Percentiles rank a stretch among this genome's conserved stretches.
phyloP scores from a whole-genome alignment of 1,284 basidiomycete species.

The Boletus calvinii region DNA sequence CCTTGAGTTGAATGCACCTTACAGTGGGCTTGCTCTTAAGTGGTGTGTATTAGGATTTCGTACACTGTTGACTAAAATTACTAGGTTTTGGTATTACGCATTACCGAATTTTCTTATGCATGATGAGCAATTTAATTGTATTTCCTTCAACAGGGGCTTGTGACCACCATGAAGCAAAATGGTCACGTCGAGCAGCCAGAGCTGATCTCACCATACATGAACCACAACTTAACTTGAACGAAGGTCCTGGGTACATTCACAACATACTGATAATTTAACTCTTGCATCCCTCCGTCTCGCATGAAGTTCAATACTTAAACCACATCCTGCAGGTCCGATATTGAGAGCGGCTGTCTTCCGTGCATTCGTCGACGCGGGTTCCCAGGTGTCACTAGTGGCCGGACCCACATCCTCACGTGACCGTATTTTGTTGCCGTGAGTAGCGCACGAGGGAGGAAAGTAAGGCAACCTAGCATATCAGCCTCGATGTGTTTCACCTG shows the following conservation, averaged over 20 bases:
- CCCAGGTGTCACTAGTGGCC: constrained; percentile 57
- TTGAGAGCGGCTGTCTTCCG: constrained; percentile 32
- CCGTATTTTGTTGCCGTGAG: constrained; percentile 74
- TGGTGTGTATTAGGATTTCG: too few relatives aligned
- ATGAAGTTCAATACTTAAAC: constrained; percentile 12
- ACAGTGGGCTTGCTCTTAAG: too few relatives aligned
- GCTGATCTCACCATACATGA: background rate
- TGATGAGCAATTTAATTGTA: too few relatives aligned
- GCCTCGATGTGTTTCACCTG: constrained; percentile 79
- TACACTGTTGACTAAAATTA: too few relatives aligned
- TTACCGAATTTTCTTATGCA: too few relatives aligned
- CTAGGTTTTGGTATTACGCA: too few relatives aligned
- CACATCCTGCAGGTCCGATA: constrained; percentile 33
- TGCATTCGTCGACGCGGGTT: constrained; percentile 31
- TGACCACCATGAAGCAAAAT: background rate
- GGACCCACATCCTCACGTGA: constrained; percentile 79
- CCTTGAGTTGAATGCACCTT: background rate
- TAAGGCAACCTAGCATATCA: constrained; percentile 68
- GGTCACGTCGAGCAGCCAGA: background rate
- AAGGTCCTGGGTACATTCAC: constrained; percentile 6
- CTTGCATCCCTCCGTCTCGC: background rate
- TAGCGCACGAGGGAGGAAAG: constrained; percentile 74
- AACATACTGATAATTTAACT: constrained; percentile 25
- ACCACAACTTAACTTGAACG: background rate
- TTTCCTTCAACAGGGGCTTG: background rate